These are phyloP conservation scores for Beauveria bassiana DNA, from an alignment of 2,329 filamentous ascomycete genomes.

Conservation along the genomic window DNA sequence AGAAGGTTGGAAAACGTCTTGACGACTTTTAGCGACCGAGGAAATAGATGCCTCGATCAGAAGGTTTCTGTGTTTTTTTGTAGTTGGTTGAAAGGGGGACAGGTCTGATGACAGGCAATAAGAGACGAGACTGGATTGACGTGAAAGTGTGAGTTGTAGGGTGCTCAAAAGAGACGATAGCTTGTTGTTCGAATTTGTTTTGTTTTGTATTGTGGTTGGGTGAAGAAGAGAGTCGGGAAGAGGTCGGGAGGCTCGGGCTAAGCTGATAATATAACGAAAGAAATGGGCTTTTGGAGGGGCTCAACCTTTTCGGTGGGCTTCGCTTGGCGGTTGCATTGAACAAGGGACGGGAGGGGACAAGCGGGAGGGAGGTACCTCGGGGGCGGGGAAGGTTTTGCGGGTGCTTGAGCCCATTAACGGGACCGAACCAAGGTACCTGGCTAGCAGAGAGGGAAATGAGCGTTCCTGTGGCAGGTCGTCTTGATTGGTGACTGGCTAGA, in stretches of 20 bases:
- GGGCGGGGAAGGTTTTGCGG: neutral
- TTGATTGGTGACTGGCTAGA: neutral
- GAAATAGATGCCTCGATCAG: conserved; percentile 41
- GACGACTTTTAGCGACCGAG: conserved; percentile 58
- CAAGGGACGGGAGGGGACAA: neutral
- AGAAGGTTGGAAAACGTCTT: conserved; percentile 99
- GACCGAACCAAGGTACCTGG: neutral
- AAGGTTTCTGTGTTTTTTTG: conserved; percentile 13
- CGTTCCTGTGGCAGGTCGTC: neutral
- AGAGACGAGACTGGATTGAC: neutral
- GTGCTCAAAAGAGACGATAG: neutral
- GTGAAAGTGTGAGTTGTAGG: neutral
- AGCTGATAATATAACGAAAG: conserved; percentile 17
- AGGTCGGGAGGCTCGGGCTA: conserved; percentile 13
- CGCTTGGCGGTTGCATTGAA: neutral
- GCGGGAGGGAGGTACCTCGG: conserved; percentile 1
- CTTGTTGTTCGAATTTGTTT: conserved; percentile 2
- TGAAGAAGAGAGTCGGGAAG: conserved; percentile 12
- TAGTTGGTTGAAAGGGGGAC: neutral
- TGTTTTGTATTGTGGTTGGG: conserved; percentile 9
- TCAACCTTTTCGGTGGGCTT: conserved; percentile 5
- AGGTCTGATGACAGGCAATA: neutral
- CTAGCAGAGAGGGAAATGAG: neutral
- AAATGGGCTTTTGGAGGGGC: conserved; percentile 2
- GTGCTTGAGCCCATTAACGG: no score